Evolutionary conservation across 257 asterid genomes (phyloP).

Genomic region (Ilex asprella): DNA sequence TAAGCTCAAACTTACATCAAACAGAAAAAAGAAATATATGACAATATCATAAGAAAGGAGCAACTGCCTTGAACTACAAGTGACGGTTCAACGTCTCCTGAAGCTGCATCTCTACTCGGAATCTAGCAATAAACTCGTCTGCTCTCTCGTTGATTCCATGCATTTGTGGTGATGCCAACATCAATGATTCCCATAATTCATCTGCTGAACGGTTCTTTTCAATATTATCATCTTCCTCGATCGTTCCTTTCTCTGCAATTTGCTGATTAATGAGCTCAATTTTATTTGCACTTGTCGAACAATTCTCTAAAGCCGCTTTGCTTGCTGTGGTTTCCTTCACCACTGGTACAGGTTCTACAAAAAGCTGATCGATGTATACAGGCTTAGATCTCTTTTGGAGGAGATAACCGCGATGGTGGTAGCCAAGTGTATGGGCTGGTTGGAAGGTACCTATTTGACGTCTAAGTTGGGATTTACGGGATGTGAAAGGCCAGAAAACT

Average conservation of each 20-base stretch:
- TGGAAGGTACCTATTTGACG: conserved; percentile 24
- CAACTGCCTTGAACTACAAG: conserved; percentile 14
- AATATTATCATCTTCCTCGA: neutral
- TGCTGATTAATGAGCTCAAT: conserved; percentile 8
- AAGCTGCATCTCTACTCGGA: conserved; percentile 58
- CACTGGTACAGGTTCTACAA: conserved; percentile 29
- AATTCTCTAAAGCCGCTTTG: conserved; percentile 8
- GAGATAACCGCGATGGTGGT: conserved; percentile 6
- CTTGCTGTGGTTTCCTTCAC: conserved; percentile 7
- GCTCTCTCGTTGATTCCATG: conserved; percentile 68
- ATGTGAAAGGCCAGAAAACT: conserved; percentile 8
- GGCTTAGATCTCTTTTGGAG: conserved; percentile 26
- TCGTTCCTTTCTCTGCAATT: neutral
- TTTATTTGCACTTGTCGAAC: conserved; percentile 11
- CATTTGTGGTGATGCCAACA: conserved; percentile 59
- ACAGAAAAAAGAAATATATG: neutral
- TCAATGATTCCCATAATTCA: conserved; percentile 80
- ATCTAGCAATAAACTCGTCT: conserved; percentile 65
- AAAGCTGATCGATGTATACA: conserved; percentile 55
- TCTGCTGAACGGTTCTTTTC: conserved; percentile 35
- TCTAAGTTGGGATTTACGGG: conserved; percentile 8
- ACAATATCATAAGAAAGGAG: neutral
- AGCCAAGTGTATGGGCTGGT: conserved; percentile 9
- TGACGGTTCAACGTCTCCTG: conserved; percentile 30
- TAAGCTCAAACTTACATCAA: neutral